Evolutionary conservation across 1,284 basidiomycete genomes (phyloP), one percentile per base, ranked within the genome.

Genomic region (Malassezia furfur): DNA sequence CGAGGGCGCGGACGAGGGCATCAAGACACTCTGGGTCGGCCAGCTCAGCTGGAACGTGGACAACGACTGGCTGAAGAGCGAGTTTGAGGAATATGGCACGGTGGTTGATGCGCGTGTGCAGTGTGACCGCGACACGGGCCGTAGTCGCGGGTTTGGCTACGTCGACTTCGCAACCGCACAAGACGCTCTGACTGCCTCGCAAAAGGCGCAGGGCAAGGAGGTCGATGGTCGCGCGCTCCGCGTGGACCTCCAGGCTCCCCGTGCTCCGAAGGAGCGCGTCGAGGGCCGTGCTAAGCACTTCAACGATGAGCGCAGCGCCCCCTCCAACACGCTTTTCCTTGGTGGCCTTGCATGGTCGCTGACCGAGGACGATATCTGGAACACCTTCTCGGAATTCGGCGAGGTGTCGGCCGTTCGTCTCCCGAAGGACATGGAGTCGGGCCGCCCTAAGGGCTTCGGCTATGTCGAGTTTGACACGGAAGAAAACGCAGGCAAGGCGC

Each of bases 41-140:
- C 83, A 84, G 62, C 82, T 99, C 48, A 93, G 89, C 32, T 99
- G 91, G 91, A 91, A 90, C 76, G 85, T 98, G 65, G 93, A 96
- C 80, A 87, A 91, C 76, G 93, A 96, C 77, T 90, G 91, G 82
- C 84, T 98, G 64, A 83, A 85, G 51, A 82, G 84, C 76, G 93
- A 96, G 77, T 96, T 99, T 68, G 84, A 85, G 47, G 80, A 82
- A 52, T 91, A 85, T 71, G 93, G 93, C 59, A 86, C 91, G 76
- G 83, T 99, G 64, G 81, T 85, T 63, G 84, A 83, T 35, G 90
- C 89, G 14, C 85, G 83, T 31, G 91, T 99, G 60, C 86, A 91
- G 77, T 86, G 85, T 78, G 91, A 98, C 77, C 87, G 90, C 62
- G 84, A 86, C 64, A 83, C 85, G 28, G 66, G 70, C 57, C 65